phyloP scores from a whole-genome alignment of 1,139 yeast species.

The Arxiozyma slooffiae region DNA sequence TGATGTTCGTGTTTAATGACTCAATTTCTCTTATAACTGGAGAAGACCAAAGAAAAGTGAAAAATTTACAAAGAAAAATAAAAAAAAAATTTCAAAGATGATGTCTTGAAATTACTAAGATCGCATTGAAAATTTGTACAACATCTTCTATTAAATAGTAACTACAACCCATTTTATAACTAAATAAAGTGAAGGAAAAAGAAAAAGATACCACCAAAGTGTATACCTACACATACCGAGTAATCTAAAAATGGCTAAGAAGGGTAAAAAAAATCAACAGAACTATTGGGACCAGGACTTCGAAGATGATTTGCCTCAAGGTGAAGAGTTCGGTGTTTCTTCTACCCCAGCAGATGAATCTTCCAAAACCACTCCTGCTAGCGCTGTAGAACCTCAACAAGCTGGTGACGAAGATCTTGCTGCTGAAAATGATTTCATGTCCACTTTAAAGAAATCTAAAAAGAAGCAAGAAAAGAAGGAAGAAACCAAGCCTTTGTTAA shows the following conservation, averaged over 20 bases:
- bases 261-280: conserved; percentile 41
- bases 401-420: conserved; percentile 27
- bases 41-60: not conserved
- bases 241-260: conserved; percentile 31
- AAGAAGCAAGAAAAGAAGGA: conserved; percentile 56
- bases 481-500: conserved; percentile 55
- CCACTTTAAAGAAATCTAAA: conserved; percentile 71
- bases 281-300: conserved; percentile 81
- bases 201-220: not conserved
- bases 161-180: not conserved
- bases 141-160: not conserved
- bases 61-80: not conserved
- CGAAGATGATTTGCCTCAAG: conserved; percentile 47
- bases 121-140: not conserved
- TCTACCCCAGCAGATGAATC: conserved; percentile 7
- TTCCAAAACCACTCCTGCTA: conserved; percentile 14
- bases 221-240: not conserved
- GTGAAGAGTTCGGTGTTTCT: conserved; percentile 41
- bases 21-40: not conserved
- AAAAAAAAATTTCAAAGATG: not conserved
- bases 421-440: conserved; percentile 54
- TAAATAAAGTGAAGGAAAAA: too few relatives aligned
- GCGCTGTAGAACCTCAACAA: conserved; percentile 26
- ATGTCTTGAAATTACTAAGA: not conserved
- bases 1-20: not conserved